These are phyloP conservation scores for Citrus sinensis DNA, from an alignment of 345 rosid species.

Conservation along the genomic window DNA sequence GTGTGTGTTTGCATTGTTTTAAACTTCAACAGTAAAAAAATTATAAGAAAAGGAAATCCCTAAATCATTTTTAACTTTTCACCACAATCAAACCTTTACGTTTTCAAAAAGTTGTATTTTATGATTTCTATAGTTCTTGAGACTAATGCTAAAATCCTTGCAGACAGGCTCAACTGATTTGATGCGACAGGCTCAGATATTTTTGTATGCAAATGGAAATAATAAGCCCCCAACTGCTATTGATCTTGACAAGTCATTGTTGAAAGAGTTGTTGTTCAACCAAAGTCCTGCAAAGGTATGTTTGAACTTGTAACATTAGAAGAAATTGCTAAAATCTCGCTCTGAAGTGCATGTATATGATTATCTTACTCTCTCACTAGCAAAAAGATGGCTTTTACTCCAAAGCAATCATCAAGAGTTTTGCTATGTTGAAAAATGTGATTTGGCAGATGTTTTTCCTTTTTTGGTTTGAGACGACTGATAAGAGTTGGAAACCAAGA, in stretches of 20 bases:
- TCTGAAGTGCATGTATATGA: neutral
- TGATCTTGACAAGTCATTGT: slow-evolving; percentile 75
- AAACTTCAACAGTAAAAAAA: neutral
- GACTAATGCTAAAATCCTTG: slow-evolving; percentile 24
- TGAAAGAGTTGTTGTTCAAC: slow-evolving; percentile 72
- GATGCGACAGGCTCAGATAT: slow-evolving; percentile 71
- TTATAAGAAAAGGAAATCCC: neutral
- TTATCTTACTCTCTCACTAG: neutral
- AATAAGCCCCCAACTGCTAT: slow-evolving; percentile 81
- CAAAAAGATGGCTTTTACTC: neutral
- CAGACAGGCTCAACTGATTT: slow-evolving; percentile 70
- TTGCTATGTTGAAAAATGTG: neutral
- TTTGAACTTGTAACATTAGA: slow-evolving; percentile 2
- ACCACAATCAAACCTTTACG: neutral
- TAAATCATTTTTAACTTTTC: neutral
- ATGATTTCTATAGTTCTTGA: neutral
- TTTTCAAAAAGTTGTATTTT: neutral
- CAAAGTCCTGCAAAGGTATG: slow-evolving; percentile 84
- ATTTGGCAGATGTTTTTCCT: neutral
- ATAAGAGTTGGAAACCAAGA: neutral
- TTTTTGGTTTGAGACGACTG: neutral
- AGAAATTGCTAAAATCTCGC: neutral
- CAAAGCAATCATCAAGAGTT: neutral
- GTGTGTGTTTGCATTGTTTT: neutral
- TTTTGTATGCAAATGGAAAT: slow-evolving; percentile 78